Conservation (phyloP, 2,329 filamentous ascomycete species). For the Arthroderma sp. region DNA sequence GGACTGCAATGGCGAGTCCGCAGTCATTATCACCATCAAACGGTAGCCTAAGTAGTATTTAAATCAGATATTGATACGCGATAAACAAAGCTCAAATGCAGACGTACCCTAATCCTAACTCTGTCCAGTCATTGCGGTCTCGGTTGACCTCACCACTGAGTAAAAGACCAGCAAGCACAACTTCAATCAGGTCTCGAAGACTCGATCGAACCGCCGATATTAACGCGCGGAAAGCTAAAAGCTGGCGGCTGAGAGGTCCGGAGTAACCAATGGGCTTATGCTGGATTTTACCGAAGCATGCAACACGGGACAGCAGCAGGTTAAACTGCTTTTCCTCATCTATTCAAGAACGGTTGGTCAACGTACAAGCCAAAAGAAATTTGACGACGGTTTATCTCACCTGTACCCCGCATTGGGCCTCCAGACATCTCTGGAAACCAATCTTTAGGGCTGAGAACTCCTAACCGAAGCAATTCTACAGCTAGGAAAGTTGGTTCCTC, state of each 20-base stretch:
- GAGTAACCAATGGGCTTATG: constrained; percentile 86
- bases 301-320: constrained; percentile 72
- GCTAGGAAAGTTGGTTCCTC: constrained; percentile 72
- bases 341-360: constrained; percentile 21
- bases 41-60: constrained; percentile 20
- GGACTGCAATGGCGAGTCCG: constrained; percentile 35
- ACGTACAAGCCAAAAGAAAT: not conserved
- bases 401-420: constrained; percentile 44
- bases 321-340: constrained; percentile 67
- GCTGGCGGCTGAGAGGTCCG: constrained; percentile 78
- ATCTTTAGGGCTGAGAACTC: constrained; percentile 59
- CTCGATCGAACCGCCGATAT: constrained; percentile 65
- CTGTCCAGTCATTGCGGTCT: constrained; percentile 51
- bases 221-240: constrained; percentile 75
- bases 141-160: constrained; percentile 67
- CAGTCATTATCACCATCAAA: constrained; percentile 34
- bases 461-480: constrained; percentile 70
- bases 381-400: constrained; percentile 16
- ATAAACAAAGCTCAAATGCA: not conserved
- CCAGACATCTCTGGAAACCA: constrained; percentile 47
- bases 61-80: constrained; percentile 6
- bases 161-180: constrained; percentile 66
- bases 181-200: constrained; percentile 72
- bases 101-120: constrained; percentile 53
- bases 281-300: constrained; percentile 66